A percentile compares a stretch with the other conserved stretches of the same genome.
Evolutionary conservation across 129 eudicot genomes (phyloP).

Genomic region (Centrapalus pauciflorus): DNA sequence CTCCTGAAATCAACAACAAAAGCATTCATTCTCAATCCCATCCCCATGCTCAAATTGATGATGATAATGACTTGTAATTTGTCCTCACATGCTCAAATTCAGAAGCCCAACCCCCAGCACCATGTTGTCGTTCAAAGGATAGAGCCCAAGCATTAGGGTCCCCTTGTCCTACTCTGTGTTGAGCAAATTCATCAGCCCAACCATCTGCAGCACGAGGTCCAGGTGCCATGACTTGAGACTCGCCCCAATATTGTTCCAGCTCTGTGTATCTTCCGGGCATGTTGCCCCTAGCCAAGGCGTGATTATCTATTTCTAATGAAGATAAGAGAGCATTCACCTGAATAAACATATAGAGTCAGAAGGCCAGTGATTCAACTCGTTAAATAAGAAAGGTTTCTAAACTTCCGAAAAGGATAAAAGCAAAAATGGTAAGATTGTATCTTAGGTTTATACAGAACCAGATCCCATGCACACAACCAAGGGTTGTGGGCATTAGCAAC

Average conservation of each 20-base stretch:
- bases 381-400: not conserved
- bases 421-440: not conserved
- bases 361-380: not conserved
- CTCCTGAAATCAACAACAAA: conserved; percentile 49
- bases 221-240: conserved; percentile 68
- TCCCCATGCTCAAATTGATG: not conserved
- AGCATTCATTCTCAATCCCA: not conserved
- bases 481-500: not conserved
- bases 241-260: conserved; percentile 94
- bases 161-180: conserved; percentile 36
- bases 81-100: conserved; percentile 86
- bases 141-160: conserved; percentile 83
- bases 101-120: conserved; percentile 94
- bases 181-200: conserved; percentile 78
- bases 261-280: conserved; percentile 78
- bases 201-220: conserved; percentile 61
- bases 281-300: conserved; percentile 52
- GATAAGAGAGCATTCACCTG: conserved; percentile 92
- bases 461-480: not conserved
- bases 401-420: not conserved
- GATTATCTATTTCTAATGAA: conserved; percentile 80
- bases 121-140: conserved; percentile 88
- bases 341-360: conserved; percentile 10
- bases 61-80: not conserved
- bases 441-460: not conserved